Evolutionary conservation across 306 rosid genomes (phyloP), one percentile per base, ranked within the genome.

Genomic region (Prunus davidiana): DNA sequence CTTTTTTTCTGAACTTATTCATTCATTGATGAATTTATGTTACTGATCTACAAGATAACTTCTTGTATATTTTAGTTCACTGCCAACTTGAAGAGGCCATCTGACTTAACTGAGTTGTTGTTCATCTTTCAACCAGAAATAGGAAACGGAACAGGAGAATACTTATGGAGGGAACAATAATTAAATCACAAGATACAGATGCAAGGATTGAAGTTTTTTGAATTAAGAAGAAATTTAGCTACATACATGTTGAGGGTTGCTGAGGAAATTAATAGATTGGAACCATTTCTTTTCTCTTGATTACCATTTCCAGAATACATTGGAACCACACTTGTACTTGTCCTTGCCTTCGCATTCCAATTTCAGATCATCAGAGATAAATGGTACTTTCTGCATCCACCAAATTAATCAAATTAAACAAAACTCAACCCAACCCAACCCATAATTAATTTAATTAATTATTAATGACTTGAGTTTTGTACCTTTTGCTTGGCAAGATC

Each of bases 231-330:
- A 60, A 60, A 25, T 25, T 60, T 2, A 60, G 38, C 65, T 60
- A 60, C 38, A 25, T 60, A 25, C 65, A 60, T 60, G 2, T 25
- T 60, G 6, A 60, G 4, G 34, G 65, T 60, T 25, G 62, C 1
- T 47, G 10, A 60, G 27, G 16, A 12, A 25, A 25, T 60, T 5
- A 25, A 13, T 0, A 6, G 65, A 25, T 60, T 56, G 22, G 28
- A 2, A 56, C 0, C 27, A 25, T 3, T 56, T 13, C 8, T 5
- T 25, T 25, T 60, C 18, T 25, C 6, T 20, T 66, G 67, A 78
- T 92, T 88, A 91, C 99, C 99, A 96, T 87, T 92, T 96, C 99
- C 99, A 96, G 89, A 96, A 96, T 69, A 96, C 99, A 82, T 96
- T 96, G 79, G 99, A 96, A 69, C 96, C 99, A 66, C 99, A 96